Evolutionary conservation across 2,329 filamentous ascomycete genomes (phyloP).

Genomic region (Sarocladium brachiariae): DNA sequence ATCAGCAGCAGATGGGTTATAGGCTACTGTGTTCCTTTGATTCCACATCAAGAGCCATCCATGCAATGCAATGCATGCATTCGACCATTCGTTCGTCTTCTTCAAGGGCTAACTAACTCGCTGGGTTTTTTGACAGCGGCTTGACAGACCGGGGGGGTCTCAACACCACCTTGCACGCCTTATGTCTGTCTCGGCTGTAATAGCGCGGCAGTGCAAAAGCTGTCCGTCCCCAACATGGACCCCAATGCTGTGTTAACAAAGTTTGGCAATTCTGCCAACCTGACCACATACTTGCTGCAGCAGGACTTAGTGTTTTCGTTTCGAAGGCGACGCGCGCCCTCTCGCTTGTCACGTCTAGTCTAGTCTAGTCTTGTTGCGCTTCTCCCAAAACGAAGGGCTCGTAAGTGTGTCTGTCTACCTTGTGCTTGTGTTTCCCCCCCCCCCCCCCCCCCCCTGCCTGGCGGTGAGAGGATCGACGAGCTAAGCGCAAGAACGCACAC

Average conservation of each 20-base stretch:
- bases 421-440: too few relatives aligned
- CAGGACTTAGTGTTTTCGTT: background rate
- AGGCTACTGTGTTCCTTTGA: too few relatives aligned
- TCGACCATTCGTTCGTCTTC: too few relatives aligned
- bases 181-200: background rate
- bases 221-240: background rate
- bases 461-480: background rate
- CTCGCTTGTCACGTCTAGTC: background rate
- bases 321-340: background rate
- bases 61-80: too few relatives aligned
- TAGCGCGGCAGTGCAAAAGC: conserved; percentile 2
- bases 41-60: too few relatives aligned
- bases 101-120: too few relatives aligned
- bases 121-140: background rate
- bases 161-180: background rate
- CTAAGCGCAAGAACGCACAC: background rate
- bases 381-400: conserved; percentile 2
- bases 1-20: too few relatives aligned
- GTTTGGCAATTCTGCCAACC: background rate
- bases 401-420: background rate
- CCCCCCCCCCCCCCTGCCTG: background rate
- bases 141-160: background rate
- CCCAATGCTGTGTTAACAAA: too few relatives aligned
- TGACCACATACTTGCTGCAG: background rate
- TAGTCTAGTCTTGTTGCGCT: background rate